These are phyloP conservation scores for Sarocladium strictum DNA, from an alignment of 2,329 filamentous ascomycete genomes.

Conservation along the genomic window DNA sequence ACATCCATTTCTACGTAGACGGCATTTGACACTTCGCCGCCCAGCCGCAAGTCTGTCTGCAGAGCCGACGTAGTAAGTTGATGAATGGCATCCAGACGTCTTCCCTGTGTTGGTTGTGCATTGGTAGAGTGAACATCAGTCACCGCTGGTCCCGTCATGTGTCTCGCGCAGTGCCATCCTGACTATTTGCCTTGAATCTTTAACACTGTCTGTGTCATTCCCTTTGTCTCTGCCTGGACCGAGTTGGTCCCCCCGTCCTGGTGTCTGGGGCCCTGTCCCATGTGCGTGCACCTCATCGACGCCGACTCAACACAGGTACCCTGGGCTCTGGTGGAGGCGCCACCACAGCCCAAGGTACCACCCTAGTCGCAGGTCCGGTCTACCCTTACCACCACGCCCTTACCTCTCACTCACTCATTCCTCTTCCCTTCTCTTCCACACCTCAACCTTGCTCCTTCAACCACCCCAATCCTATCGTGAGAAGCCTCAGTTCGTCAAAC, in stretches of 20 bases:
- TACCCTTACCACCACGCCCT: slow-evolving; percentile 1
- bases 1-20: neutral
- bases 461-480: neutral
- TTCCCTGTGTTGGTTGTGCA: no score
- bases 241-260: neutral
- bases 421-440: slow-evolving; percentile 7
- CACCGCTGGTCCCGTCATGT: no score
- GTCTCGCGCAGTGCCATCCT: no score
- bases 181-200: neutral
- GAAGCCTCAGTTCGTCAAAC: neutral
- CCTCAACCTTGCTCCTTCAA: slow-evolving; percentile 9
- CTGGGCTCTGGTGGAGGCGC: slow-evolving; percentile 7
- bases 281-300: slow-evolving; percentile 6
- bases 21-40: neutral
- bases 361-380: slow-evolving; percentile 2
- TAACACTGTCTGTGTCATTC: neutral
- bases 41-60: neutral
- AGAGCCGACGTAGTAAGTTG: no score
- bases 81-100: no score
- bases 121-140: no score
- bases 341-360: slow-evolving; percentile 7
- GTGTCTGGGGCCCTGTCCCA: slow-evolving; percentile 7
- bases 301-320: slow-evolving; percentile 5
- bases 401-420: slow-evolving; percentile 7
- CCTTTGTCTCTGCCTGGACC: neutral